Percentiles rank a stretch among this genome's conserved stretches.
These are phyloP conservation scores for Dinochytrium kinnereticum DNA, from an alignment of 371 early-diverging fungal genomes.

Conservation along the genomic window DNA sequence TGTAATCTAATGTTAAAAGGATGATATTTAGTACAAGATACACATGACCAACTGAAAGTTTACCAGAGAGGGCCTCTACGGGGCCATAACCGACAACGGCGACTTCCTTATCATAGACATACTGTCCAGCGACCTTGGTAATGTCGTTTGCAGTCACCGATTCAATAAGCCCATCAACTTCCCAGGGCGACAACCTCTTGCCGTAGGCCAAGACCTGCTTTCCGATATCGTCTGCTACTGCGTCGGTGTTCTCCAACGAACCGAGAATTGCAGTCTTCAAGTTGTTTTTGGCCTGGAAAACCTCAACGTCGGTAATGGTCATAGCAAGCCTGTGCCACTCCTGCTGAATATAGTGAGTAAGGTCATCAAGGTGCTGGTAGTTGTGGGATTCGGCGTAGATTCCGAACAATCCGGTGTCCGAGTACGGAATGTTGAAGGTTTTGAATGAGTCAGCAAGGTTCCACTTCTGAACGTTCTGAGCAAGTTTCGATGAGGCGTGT, in stretches of 20 bases:
- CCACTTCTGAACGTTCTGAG: slow-evolving; percentile 79
- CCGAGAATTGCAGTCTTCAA: slow-evolving; percentile 92
- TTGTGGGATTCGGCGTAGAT: slow-evolving; percentile 90
- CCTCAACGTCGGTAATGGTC: slow-evolving; percentile 88
- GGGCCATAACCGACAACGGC: slow-evolving; percentile 94
- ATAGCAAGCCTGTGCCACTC: slow-evolving; percentile 92
- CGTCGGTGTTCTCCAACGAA: slow-evolving; percentile 90
- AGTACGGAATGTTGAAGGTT: slow-evolving; percentile 97
- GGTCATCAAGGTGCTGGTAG: slow-evolving; percentile 80
- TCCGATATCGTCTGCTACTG: slow-evolving; percentile 96
- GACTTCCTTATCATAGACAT: slow-evolving; percentile 88
- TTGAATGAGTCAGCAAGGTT: slow-evolving; percentile 95
- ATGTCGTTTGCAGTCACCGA: slow-evolving; percentile 84
- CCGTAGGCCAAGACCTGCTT: slow-evolving; percentile 93
- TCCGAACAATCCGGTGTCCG: slow-evolving; percentile 98
- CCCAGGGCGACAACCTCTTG: slow-evolving; percentile 80
- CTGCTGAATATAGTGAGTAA: slow-evolving; percentile 82
- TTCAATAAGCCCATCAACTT: slow-evolving; percentile 82
- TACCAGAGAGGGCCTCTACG: slow-evolving; percentile 46
- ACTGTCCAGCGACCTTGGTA: slow-evolving; percentile 83
- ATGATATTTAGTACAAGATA: slow-evolving; percentile 2
- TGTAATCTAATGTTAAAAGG: slow-evolving; percentile 82
- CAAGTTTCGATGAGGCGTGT: slow-evolving; percentile 84
- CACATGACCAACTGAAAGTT: background rate
- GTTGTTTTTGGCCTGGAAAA: slow-evolving; percentile 97